A percentile compares a stretch with the other conserved stretches of the same genome.
phyloP scores from a whole-genome alignment of 139 green algal genomes.

The Chlorella sp. region DNA sequence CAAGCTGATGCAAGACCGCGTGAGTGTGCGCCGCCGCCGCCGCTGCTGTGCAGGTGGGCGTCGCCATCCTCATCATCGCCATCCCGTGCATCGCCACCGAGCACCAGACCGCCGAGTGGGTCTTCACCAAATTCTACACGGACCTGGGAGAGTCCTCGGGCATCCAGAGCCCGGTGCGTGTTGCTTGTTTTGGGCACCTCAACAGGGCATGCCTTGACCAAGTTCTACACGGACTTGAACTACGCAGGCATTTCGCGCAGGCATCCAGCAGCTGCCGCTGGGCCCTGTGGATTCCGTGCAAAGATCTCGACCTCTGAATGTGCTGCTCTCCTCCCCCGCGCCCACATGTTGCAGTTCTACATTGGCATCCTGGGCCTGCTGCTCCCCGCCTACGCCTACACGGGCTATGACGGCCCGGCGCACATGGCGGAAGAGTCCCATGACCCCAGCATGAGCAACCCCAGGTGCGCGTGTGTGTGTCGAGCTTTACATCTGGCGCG shows the following conservation, averaged over 20 bases:
- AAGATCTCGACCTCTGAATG: no score
- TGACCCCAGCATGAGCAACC: slow-evolving; percentile 15
- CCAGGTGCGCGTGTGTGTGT: slow-evolving; percentile 26
- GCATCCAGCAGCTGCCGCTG: no score
- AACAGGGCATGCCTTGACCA: not conserved
- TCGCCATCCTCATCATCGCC: slow-evolving; percentile 15
- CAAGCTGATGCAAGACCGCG: no score
- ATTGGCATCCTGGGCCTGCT: slow-evolving; percentile 32
- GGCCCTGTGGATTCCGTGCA: no score
- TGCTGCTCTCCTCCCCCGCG: no score
- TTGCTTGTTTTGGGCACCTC: not conserved
- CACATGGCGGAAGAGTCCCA: slow-evolving; percentile 36
- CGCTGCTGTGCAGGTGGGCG: not conserved
- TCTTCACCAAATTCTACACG: slow-evolving; percentile 24
- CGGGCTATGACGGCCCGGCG: slow-evolving; percentile 27
- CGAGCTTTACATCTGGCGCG: no score
- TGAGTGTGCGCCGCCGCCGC: no score
- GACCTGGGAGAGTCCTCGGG: slow-evolving; percentile 4
- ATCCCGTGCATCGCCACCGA: slow-evolving; percentile 18
- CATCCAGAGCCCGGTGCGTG: slow-evolving; percentile 30
- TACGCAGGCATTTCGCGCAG: not conserved
- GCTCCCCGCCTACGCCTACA: slow-evolving; percentile 35
- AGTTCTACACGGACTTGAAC: not conserved
- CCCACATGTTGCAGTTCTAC: no score
- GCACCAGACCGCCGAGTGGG: slow-evolving; percentile 15